Evolutionary conservation across 2,329 filamentous ascomycete genomes (phyloP), one percentile per base, ranked within the genome.

Genomic region (Penicillium thymicola): DNA sequence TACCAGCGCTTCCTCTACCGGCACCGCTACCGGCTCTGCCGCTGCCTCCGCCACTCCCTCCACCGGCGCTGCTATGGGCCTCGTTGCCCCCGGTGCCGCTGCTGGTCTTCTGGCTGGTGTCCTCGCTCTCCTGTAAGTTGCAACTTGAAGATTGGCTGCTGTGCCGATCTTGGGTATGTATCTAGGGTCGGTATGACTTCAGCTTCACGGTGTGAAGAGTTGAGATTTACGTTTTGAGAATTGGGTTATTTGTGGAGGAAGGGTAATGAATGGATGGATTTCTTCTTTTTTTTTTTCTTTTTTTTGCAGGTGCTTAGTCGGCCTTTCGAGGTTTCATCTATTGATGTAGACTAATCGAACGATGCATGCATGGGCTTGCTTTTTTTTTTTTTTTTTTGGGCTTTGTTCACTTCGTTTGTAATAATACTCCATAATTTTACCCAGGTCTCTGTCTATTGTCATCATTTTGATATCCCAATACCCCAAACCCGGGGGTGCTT

Each of bases 51-150:
- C 58, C 27, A 55, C 55, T 40, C 18, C 60, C 37, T 37, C 55
- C 37, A 51, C 54, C 21, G 59, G 57, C 34, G 55, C 59, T 47
- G 67, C 48, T 51, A 59, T 41, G n/a, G 43, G 59, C 18, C 30
- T 66, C 0, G 59, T 59, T 7, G 57, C 60, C 21, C 47, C 65
- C 28, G 57, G 46, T 30, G 55, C 59, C 38, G 56, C 54, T 25
- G 54, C 59, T 27, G 67, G 65, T n/a, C 30, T 69, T 32, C 11
- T 67, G 21, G 60, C 60, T 36, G 67, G 61, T 51, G 59, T 59
- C 11, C 16, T 69, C n/a, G 60, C 63, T 57, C 44, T 64, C 18
- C 53, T 65, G 36, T 65, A 63, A 51, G 18, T 41, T n/a, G 13
- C n/a, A 30, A 28, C 28, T 43, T 36, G 21, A 30, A 34, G 27